These are phyloP conservation scores for Cladosporium velox DNA, from an alignment of 2,329 filamentous ascomycete genomes.

Conservation along the genomic window DNA sequence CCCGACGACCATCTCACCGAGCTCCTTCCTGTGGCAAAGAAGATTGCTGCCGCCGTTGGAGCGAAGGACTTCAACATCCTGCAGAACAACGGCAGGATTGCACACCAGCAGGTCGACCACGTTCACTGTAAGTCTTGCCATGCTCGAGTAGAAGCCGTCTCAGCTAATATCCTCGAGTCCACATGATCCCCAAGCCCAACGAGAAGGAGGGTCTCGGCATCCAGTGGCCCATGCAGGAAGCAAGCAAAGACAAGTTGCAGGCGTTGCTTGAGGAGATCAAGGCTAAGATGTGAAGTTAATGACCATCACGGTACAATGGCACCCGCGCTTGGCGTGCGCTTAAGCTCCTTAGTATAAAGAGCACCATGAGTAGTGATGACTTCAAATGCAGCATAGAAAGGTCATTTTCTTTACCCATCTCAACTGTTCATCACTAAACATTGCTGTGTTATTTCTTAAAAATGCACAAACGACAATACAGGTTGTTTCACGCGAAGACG, in stretches of 20 bases:
- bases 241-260: slow-evolving; percentile 82
- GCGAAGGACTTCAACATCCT: slow-evolving; percentile 86
- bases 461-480: neutral
- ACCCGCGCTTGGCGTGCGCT: slow-evolving; percentile 13
- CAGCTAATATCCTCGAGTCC: slow-evolving; percentile 63
- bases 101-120: slow-evolving; percentile 91
- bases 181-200: slow-evolving; percentile 97
- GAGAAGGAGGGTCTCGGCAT: slow-evolving; percentile 76
- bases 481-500: neutral
- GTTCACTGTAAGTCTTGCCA: slow-evolving; percentile 52
- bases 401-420: neutral
- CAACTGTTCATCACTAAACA: neutral
- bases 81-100: slow-evolving; percentile 91
- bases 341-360: neutral
- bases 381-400: neutral
- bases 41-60: slow-evolving; percentile 74
- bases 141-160: neutral
- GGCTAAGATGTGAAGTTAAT: slow-evolving; percentile 69
- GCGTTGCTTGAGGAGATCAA: slow-evolving; percentile 80
- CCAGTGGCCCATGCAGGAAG: slow-evolving; percentile 72
- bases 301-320: slow-evolving; percentile 12
- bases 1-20: slow-evolving; percentile 85
- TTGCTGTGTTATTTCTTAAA: neutral
- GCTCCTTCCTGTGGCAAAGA: slow-evolving; percentile 85
- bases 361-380: neutral